Conservation (phyloP, 2,329 filamentous ascomycete species). For the Fusarium caatingaense region DNA sequence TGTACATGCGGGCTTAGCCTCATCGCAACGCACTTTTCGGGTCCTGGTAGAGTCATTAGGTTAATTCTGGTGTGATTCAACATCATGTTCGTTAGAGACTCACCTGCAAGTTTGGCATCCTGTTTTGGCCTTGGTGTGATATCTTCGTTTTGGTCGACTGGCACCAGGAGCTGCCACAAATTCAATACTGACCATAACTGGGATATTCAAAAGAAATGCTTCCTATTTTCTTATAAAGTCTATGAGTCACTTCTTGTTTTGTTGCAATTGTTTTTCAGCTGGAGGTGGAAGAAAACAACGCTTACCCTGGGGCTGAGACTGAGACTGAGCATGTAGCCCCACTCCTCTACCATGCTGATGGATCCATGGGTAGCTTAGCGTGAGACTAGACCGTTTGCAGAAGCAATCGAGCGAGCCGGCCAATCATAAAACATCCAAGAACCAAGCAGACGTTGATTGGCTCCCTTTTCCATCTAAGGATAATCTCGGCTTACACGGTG, state of each 20-base stretch:
- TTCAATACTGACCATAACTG: neutral
- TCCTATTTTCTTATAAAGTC: fast-evolving
- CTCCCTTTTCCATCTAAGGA: too few species aligned
- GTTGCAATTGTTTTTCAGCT: neutral
- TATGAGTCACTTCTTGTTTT: neutral
- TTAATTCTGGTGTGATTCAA: too few species aligned
- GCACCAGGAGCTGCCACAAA: fast-evolving
- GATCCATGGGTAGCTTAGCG: fast-evolving
- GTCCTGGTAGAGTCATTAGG: neutral
- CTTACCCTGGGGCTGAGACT: neutral
- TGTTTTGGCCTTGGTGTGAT: neutral
- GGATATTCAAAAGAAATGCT: fast-evolving
- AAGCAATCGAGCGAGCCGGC: neutral
- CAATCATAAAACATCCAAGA: neutral
- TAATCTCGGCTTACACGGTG: neutral
- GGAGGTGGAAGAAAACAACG: neutral
- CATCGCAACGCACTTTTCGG: neutral
- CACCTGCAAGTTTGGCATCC: neutral
- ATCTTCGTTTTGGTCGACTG: neutral
- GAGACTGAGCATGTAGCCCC: neutral
- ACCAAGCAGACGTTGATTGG: neutral
- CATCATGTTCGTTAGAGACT: too few species aligned
- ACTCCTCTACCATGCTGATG: neutral
- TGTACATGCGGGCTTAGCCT: constrained; percentile 1
- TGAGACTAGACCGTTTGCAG: neutral